Evolutionary conservation across 345 rosid genomes (phyloP), one percentile per base, ranked within the genome.

Genomic region (Eucalyptus pauciflora): DNA sequence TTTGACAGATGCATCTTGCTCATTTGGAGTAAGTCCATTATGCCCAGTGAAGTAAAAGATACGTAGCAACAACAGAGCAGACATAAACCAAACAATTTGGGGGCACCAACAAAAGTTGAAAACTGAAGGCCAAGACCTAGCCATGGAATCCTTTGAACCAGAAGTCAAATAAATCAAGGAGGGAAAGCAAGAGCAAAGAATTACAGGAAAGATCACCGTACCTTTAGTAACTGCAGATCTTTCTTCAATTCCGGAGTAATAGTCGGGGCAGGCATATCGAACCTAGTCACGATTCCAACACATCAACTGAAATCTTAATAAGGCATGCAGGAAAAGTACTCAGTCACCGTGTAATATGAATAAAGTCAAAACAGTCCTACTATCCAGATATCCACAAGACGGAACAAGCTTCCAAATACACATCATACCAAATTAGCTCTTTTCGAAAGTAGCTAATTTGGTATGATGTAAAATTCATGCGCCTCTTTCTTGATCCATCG

Each of bases 191-290:
- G 41, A 86, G 64, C 29, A n/a, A 86, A 25, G 69, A 11, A 24
- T 58, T 31, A 24, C 51, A 85, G 43, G 51, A 62, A 22, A 86
- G 33, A 48, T 86, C 48, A 41, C 24, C 43, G 6, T 64, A 98
- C 98, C 99, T 97, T 98, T n/a, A 98, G 96, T 50, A 97, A 86
- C 91, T 98, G 96, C 87, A 98, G 97, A 93, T 98, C 98, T 87
- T 92, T 97, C 91, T 95, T 98, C 93, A 98, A 91, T 91, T 98
- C 98, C 0, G 96, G 97, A 29, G 99, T 98, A 60, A 97, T 89
- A 41, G 96, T 95, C 4, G 96, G 96, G 29, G 99, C 99, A 20
- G 99, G 96, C 99, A 97, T 96, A 91, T 95, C 97, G 91, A 98
- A 97, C 99, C 99, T 98, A 90, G 33, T 80, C 76, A 90, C 37